Percentiles rank a stretch among this genome's conserved stretches.
Evolutionary conservation across 129 eudicot species (phyloP).

Genomic region (Flaveria trinervia): DNA sequence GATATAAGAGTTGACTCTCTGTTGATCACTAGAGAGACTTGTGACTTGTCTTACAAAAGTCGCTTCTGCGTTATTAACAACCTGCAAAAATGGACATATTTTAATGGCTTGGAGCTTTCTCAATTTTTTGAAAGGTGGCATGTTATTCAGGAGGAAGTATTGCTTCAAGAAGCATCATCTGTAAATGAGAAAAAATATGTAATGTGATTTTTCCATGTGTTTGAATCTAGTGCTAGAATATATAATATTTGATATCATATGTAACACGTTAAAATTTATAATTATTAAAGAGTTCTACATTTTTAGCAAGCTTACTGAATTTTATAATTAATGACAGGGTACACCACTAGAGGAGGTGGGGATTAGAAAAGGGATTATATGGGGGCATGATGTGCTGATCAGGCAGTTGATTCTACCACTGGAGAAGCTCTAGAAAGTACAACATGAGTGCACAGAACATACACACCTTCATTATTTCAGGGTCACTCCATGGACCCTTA

Average conservation of each 20-base stretch:
- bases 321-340: background rate
- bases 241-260: background rate
- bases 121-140: no score
- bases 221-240: background rate
- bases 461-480: conserved; percentile 81
- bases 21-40: conserved; percentile 48
- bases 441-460: background rate
- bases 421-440: background rate
- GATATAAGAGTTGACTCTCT: conserved; percentile 46
- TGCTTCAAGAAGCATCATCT: background rate
- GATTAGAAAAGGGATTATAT: background rate
- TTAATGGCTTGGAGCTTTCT: no score
- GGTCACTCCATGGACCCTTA: conserved; percentile 85
- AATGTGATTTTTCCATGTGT: background rate
- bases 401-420: background rate
- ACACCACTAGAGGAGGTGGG: background rate
- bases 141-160: background rate
- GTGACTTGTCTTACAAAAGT: conserved; percentile 54
- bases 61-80: conserved; percentile 57
- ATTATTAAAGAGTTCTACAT: background rate
- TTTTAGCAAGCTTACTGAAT: background rate
- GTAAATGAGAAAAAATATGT: background rate
- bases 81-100: conserved; percentile 35
- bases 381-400: background rate
- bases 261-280: background rate